These are phyloP conservation scores for Cercospora beticola DNA, from an alignment of 2,329 filamentous ascomycete genomes.

Conservation along the genomic window DNA sequence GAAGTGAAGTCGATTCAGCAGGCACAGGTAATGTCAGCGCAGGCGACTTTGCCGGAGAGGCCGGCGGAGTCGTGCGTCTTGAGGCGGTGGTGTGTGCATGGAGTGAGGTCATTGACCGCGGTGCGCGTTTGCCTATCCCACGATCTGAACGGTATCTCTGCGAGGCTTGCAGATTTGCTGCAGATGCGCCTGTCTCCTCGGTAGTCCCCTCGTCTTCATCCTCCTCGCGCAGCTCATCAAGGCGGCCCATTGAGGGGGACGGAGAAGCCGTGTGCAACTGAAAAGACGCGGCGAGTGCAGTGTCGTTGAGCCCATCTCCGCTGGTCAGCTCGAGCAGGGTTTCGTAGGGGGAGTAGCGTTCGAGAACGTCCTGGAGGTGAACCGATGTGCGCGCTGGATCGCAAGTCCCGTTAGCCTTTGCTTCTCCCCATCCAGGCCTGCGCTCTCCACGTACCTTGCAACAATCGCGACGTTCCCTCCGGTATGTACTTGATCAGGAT, in stretches of 20 bases:
- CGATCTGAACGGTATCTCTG: constrained; percentile 32
- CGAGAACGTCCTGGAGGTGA: constrained; percentile 61
- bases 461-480: constrained; percentile 81
- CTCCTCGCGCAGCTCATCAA: constrained; percentile 94
- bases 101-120: constrained; percentile 25
- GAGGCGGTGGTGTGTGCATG: constrained; percentile 8
- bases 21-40: neutral
- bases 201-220: constrained; percentile 63
- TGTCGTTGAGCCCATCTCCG: constrained; percentile 80
- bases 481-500: constrained; percentile 91
- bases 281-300: constrained; percentile 82
- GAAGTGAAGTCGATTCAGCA: constrained; percentile 7
- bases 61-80: neutral
- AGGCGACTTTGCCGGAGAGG: neutral
- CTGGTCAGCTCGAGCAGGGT: constrained; percentile 74
- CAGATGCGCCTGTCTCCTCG: constrained; percentile 9
- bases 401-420: neutral
- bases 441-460: constrained; percentile 69
- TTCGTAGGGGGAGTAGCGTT: constrained; percentile 80
- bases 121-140: constrained; percentile 19
- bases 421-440: neutral
- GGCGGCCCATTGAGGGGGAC: constrained; percentile 77
- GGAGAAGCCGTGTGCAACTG: constrained; percentile 84
- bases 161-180: constrained; percentile 24
- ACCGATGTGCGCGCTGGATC: constrained; percentile 73